These are phyloP conservation scores for Ustilago loliicola DNA, from an alignment of 1,284 basidiomycete genomes.

Conservation along the genomic window DNA sequence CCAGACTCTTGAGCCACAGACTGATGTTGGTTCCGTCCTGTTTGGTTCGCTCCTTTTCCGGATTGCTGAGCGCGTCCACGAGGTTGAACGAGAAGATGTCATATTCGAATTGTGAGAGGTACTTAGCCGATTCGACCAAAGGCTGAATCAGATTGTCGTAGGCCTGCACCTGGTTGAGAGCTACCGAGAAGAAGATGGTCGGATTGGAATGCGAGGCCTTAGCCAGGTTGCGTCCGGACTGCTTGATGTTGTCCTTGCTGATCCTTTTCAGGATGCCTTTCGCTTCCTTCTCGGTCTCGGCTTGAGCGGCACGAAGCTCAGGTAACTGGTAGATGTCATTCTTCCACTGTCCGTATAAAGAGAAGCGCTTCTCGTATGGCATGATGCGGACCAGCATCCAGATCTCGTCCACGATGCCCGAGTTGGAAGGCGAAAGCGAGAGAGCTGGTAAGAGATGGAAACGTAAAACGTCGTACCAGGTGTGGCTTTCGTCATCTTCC, in stretches of 20 bases:
- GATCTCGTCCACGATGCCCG: conserved; percentile 74
- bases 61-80: conserved; percentile 85
- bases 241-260: conserved; percentile 79
- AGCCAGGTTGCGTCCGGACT: conserved; percentile 87
- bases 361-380: conserved; percentile 84
- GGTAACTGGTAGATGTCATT: conserved; percentile 74
- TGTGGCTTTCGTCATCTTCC: conserved; percentile 62
- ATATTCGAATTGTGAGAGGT: conserved; percentile 90
- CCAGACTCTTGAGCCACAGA: conserved; percentile 88
- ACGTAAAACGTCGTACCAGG: conserved; percentile 86
- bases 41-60: conserved; percentile 86
- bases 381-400: conserved; percentile 79
- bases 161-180: conserved; percentile 93
- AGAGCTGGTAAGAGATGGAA: conserved; percentile 87
- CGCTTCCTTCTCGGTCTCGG: conserved; percentile 75
- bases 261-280: conserved; percentile 67
- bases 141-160: conserved; percentile 94
- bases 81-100: conserved; percentile 92
- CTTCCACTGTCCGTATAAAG: conserved; percentile 96
- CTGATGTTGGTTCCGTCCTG: conserved; percentile 91
- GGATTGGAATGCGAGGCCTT: conserved; percentile 95
- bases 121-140: conserved; percentile 89
- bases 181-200: conserved; percentile 88
- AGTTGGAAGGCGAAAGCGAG: conserved; percentile 81
- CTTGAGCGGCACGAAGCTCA: conserved; percentile 70